These are phyloP conservation scores for Nannizziopsis barbatae DNA, from an alignment of 2,329 filamentous ascomycete genomes.

Conservation along the genomic window DNA sequence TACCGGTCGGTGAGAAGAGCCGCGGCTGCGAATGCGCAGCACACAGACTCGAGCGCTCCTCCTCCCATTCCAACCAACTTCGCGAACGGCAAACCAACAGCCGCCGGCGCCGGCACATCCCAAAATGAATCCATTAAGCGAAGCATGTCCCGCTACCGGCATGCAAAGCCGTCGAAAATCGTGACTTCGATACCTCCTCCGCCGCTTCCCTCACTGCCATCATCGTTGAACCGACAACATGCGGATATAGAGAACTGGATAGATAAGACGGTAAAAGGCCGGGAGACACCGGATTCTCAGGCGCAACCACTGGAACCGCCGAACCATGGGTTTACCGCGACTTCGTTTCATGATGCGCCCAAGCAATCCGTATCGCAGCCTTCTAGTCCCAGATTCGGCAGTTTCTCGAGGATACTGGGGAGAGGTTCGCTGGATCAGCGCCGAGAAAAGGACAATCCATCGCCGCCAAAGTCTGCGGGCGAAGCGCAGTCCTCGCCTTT, in stretches of 20 bases:
- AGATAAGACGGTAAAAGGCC: not conserved
- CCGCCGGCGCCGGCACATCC: constrained; percentile 13
- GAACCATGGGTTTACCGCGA: not conserved
- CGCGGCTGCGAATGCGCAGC: constrained; percentile 28
- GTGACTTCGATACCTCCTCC: constrained; percentile 13
- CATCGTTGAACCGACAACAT: not conserved
- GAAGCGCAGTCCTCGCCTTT: not conserved
- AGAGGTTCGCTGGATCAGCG: constrained; percentile 1
- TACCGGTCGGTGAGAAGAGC: constrained; percentile 48
- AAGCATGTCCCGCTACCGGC: constrained; percentile 32
- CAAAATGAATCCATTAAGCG: constrained; percentile 22
- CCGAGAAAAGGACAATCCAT: not conserved
- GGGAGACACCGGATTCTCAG: not conserved
- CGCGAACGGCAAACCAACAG: not conserved
- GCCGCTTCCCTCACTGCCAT: constrained; percentile 1
- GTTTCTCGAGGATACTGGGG: constrained; percentile 5
- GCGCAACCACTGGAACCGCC: not conserved
- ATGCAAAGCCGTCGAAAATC: constrained; percentile 18
- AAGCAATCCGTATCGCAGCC: constrained; percentile 5
- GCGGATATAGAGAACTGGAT: constrained; percentile 6
- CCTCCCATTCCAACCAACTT: constrained; percentile 5
- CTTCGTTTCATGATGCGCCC: not conserved
- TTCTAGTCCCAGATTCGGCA: constrained; percentile 5
- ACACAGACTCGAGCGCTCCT: not conserved
- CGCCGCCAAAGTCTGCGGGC: constrained; percentile 1